A percentile compares a stretch with the other conserved stretches of the same genome.
Conservation (phyloP, 768 basidiomycete species). For the Melanogaster broomeanus region DNA sequence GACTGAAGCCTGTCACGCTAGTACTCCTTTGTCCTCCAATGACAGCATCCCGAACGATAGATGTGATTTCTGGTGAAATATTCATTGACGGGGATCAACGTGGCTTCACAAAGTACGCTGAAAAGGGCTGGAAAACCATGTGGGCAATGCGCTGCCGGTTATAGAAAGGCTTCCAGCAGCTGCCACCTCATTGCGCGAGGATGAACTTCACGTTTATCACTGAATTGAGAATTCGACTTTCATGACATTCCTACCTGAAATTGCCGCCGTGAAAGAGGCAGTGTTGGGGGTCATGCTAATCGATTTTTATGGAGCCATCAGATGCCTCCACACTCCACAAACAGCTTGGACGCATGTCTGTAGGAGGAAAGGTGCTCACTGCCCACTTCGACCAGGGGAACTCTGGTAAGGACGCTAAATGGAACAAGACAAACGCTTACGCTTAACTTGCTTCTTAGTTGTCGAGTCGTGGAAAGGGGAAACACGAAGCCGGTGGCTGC, state of each 20-base stretch:
- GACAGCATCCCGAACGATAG: conserved; percentile 30
- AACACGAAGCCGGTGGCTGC: background rate
- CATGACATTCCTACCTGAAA: conserved; percentile 1
- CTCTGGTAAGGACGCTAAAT: background rate
- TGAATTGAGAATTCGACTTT: conserved; percentile 7
- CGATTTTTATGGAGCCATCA: conserved; percentile 2
- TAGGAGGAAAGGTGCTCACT: background rate
- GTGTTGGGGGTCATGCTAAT: conserved; percentile 11
- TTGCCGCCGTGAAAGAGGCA: conserved; percentile 9
- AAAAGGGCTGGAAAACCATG: conserved; percentile 12
- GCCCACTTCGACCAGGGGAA: conserved; percentile 1
- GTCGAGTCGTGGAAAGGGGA: background rate
- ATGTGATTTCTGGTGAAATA: conserved; percentile 9
- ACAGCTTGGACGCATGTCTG: background rate
- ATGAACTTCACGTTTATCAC: conserved; percentile 1
- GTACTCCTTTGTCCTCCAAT: conserved; percentile 18
- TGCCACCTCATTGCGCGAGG: conserved; percentile 5
- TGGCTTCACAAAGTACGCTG: conserved; percentile 17
- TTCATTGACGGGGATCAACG: conserved; percentile 28
- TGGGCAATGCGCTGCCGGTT: conserved; percentile 4
- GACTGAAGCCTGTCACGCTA: conserved; percentile 15
- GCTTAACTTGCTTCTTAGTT: background rate
- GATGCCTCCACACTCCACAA: background rate
- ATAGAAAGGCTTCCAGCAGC: conserved; percentile 10
- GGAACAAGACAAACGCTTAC: background rate